Evolutionary conservation across 129 eudicot species (phyloP).

Genomic region (Apium graveolens): DNA sequence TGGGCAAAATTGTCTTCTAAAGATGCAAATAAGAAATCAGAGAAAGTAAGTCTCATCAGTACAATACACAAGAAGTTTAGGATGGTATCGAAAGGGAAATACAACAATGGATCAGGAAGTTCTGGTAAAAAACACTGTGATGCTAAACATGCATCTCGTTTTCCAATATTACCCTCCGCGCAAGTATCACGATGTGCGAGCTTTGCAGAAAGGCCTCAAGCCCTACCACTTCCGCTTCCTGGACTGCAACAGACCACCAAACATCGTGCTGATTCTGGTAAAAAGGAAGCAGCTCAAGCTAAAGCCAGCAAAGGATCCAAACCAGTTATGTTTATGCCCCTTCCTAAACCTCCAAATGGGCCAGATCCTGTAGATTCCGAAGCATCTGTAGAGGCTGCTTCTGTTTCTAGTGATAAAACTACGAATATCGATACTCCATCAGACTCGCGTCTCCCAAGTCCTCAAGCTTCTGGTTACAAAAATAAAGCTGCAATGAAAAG

Average conservation of each 20-base stretch:
- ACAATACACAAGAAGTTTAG: slow-evolving; percentile 41
- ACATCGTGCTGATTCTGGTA: slow-evolving; percentile 23
- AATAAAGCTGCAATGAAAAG: slow-evolving; percentile 31
- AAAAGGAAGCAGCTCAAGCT: slow-evolving; percentile 22
- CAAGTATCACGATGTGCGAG: slow-evolving; percentile 34
- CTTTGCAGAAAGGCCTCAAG: slow-evolving; percentile 34
- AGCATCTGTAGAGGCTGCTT: slow-evolving; percentile 36
- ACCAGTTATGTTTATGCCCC: slow-evolving; percentile 26
- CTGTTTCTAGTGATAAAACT: slow-evolving; percentile 27
- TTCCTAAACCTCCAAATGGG: slow-evolving; percentile 29
- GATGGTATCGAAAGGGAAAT: slow-evolving; percentile 27
- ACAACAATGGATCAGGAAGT: slow-evolving; percentile 1
- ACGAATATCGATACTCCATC: slow-evolving; percentile 25
- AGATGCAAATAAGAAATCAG: slow-evolving; percentile 40
- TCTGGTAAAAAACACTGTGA: slow-evolving; percentile 20
- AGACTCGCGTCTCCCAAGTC: slow-evolving; percentile 40
- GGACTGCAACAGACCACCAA: slow-evolving; percentile 10
- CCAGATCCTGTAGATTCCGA: slow-evolving; percentile 28
- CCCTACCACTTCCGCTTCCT: slow-evolving; percentile 57
- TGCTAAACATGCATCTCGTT: slow-evolving; percentile 24
- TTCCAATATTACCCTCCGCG: slow-evolving; percentile 27
- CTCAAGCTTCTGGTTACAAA: slow-evolving; percentile 45
- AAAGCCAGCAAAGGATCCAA: slow-evolving; percentile 21
- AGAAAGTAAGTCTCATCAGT: slow-evolving; percentile 31
- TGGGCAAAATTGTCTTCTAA: slow-evolving; percentile 52